Conservation (phyloP, 768 basidiomycete genomes). For the Tremella fuciformis region DNA sequence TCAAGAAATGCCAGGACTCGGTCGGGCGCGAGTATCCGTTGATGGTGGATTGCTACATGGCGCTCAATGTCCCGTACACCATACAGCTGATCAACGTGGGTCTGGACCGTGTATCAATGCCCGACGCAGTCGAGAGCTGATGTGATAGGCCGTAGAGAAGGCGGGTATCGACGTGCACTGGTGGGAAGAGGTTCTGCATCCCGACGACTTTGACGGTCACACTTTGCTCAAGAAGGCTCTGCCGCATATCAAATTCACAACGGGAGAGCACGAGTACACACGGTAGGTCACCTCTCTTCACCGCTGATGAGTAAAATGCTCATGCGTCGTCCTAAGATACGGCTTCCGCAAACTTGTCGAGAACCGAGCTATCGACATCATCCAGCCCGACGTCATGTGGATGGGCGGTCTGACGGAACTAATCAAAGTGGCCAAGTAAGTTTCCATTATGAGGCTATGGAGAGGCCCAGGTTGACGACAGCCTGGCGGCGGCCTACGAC, state of each 20-base stretch:
- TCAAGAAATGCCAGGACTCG: constrained; percentile 45
- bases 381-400: constrained; percentile 55
- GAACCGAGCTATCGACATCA: constrained; percentile 52
- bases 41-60: constrained; percentile 54
- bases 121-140: constrained; percentile 11
- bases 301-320: background rate
- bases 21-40: constrained; percentile 53
- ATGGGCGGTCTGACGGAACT: constrained; percentile 52
- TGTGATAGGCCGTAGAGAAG: constrained; percentile 31
- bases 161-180: constrained; percentile 54
- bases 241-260: constrained; percentile 53
- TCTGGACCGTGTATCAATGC: background rate
- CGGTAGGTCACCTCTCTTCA: constrained; percentile 27
- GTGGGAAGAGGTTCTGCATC: constrained; percentile 54
- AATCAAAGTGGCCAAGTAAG: constrained; percentile 50
- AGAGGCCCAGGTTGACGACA: too few species aligned
- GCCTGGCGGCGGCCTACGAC: constrained; percentile 57
- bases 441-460: background rate
- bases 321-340: constrained; percentile 21
- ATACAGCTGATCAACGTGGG: constrained; percentile 50
- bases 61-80: constrained; percentile 36
- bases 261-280: constrained; percentile 55
- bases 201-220: constrained; percentile 53
- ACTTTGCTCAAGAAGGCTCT: constrained; percentile 50
- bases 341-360: constrained; percentile 53